A percentile compares a stretch with the other conserved stretches of the same genome.
phyloP scores from a whole-genome alignment of 495 filamentous ascomycete genomes.

The Lichenothelia convexa region DNA sequence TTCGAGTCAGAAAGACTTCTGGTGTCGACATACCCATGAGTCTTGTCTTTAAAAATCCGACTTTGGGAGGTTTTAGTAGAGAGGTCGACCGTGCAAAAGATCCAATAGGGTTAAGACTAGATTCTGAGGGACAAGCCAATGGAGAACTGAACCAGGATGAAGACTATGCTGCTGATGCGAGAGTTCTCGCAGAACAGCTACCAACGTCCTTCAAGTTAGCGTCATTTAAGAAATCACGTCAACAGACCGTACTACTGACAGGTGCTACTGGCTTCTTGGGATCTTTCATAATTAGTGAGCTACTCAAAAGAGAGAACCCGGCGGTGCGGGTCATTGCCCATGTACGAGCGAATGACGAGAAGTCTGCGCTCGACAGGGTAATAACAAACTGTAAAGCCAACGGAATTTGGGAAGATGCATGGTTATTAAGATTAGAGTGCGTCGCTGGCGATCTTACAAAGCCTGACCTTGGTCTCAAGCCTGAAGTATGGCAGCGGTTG shows the following conservation, averaged over 20 bases:
- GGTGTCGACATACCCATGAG: slow-evolving; percentile 56
- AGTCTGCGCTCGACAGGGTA: slow-evolving; percentile 32
- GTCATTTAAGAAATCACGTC: slow-evolving; percentile 15
- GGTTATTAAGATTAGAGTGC: slow-evolving; percentile 41
- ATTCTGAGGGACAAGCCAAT: slow-evolving; percentile 11
- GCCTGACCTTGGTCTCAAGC: slow-evolving; percentile 50
- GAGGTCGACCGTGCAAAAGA: slow-evolving; percentile 51
- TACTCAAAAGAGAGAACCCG: slow-evolving; percentile 42
- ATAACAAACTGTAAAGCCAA: slow-evolving; percentile 43
- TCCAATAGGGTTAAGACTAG: slow-evolving; percentile 18
- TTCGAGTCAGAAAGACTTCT: slow-evolving; percentile 44
- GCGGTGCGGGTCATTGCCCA: slow-evolving; percentile 52
- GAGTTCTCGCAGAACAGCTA: slow-evolving; percentile 33
- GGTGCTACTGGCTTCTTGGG: slow-evolving; percentile 88
- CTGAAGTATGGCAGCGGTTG: slow-evolving; percentile 42
- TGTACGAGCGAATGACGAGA: slow-evolving; percentile 46
- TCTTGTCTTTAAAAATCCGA: slow-evolving; percentile 58
- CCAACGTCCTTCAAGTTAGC: slow-evolving; percentile 24
- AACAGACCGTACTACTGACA: slow-evolving; percentile 59
- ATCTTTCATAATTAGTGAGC: slow-evolving; percentile 57
- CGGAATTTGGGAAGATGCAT: slow-evolving; percentile 60
- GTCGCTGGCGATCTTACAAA: slow-evolving; percentile 57
- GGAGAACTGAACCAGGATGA: slow-evolving; percentile 24
- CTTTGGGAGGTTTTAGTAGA: slow-evolving; percentile 49
- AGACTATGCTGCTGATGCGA: slow-evolving; percentile 50